Conservation (phyloP, 352 stramenopile genomes). For the Pythium angustatum region DNA sequence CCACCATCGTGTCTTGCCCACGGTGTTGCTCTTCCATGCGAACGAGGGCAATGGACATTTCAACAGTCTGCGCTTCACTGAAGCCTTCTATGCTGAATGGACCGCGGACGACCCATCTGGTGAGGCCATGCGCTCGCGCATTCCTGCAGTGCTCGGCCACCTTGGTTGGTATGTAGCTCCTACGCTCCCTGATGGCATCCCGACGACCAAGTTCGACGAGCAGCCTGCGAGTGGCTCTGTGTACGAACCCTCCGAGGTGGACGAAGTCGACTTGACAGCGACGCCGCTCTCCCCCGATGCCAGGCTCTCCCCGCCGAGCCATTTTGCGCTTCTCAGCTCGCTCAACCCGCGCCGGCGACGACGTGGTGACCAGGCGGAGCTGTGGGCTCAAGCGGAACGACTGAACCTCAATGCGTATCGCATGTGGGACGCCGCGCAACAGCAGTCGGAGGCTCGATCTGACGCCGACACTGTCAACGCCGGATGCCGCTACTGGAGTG, state of each 20-base stretch:
- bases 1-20: neutral
- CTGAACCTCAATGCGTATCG: neutral
- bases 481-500: constrained; percentile 3
- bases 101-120: neutral
- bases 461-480: neutral
- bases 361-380: neutral
- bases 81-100: neutral
- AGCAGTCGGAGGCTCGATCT: neutral
- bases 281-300: neutral
- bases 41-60: neutral
- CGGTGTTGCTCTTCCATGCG: neutral
- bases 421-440: neutral
- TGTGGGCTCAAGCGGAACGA: neutral
- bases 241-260: neutral
- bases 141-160: neutral
- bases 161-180: constrained; percentile 10
- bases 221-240: neutral
- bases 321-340: neutral
- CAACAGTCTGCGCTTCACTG: constrained; percentile 2
- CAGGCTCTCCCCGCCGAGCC: neutral
- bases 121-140: neutral
- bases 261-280: neutral
- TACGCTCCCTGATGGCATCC: neutral
- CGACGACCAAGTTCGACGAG: neutral
- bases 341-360: neutral